These are phyloP conservation scores for Hordeum pubiflorum DNA, from an alignment of 202 grass and related monocot species.

Conservation along the genomic window DNA sequence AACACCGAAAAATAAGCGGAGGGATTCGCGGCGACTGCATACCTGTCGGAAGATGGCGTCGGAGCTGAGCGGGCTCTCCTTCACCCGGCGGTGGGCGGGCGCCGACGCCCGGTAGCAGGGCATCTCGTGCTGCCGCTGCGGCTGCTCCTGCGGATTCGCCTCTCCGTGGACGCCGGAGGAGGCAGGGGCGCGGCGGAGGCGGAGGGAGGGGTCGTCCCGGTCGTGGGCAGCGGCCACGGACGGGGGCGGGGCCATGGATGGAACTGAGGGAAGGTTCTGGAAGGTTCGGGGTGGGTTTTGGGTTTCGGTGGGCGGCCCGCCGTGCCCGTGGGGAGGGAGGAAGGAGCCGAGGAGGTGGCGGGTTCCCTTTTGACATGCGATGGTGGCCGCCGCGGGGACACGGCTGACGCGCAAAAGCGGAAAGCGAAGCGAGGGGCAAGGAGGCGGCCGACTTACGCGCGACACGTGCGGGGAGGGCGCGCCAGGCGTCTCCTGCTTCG, in stretches of 20 bases:
- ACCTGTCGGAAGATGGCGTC: conserved; percentile 86
- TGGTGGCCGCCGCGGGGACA: not conserved
- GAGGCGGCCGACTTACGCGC: not conserved
- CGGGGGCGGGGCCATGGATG: conserved; percentile 27
- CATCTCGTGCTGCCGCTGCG: conserved; percentile 4
- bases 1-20: not conserved
- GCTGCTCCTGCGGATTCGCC: not conserved
- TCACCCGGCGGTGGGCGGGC: conserved; percentile 67
- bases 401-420: conserved; percentile 29
- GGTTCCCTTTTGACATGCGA: conserved; percentile 18
- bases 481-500: conserved; percentile 24
- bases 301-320: not conserved
- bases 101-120: conserved; percentile 50
- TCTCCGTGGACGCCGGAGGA: not conserved
- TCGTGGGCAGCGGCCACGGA: conserved; percentile 11
- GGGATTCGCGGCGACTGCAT: not conserved
- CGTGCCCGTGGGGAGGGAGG: not conserved
- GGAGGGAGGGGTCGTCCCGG: conserved; percentile 10
- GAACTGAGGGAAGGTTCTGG: not conserved
- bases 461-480: conserved; percentile 9
- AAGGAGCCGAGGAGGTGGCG: not conserved
- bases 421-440: not conserved
- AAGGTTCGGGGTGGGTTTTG: not conserved
- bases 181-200: conserved; percentile 19
- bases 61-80: conserved; percentile 88